These are phyloP conservation scores for Collybiopsis luxurians DNA, from an alignment of 768 basidiomycete species.

Conservation along the genomic window DNA sequence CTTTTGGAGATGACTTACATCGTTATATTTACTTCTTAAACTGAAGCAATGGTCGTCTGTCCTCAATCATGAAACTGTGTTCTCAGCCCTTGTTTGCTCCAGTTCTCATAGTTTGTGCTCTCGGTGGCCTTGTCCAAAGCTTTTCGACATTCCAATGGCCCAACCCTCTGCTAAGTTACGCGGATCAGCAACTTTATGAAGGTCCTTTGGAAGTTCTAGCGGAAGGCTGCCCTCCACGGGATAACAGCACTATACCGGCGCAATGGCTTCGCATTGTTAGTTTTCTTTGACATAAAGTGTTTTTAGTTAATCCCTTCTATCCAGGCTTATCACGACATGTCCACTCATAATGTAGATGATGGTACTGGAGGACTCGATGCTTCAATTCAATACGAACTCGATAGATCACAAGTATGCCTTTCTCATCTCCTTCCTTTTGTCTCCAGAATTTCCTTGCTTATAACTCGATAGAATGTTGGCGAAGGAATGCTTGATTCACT, in stretches of 20 bases:
- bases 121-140: neutral
- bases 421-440: neutral
- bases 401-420: slow-evolving; percentile 8
- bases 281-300: neutral
- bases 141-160: slow-evolving; percentile 1
- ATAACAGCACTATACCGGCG: slow-evolving; percentile 12
- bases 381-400: slow-evolving; percentile 17
- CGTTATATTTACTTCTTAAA: no score
- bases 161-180: neutral
- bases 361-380: slow-evolving; percentile 22
- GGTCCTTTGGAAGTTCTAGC: neutral
- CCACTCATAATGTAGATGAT: slow-evolving; percentile 13
- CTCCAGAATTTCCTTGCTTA: no score
- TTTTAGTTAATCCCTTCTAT: neutral
- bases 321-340: slow-evolving; percentile 17
- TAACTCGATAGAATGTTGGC: slow-evolving; percentile 39
- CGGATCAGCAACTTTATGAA: neutral
- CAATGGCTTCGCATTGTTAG: slow-evolving; percentile 17
- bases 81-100: neutral
- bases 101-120: neutral
- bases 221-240: slow-evolving; percentile 2
- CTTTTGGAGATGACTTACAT: no score
- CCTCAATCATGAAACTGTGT: no score
- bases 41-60: no score
- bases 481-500: slow-evolving; percentile 42